Conservation (phyloP, 2,329 filamentous ascomycete genomes). For the Aplosporella prunicola region DNA sequence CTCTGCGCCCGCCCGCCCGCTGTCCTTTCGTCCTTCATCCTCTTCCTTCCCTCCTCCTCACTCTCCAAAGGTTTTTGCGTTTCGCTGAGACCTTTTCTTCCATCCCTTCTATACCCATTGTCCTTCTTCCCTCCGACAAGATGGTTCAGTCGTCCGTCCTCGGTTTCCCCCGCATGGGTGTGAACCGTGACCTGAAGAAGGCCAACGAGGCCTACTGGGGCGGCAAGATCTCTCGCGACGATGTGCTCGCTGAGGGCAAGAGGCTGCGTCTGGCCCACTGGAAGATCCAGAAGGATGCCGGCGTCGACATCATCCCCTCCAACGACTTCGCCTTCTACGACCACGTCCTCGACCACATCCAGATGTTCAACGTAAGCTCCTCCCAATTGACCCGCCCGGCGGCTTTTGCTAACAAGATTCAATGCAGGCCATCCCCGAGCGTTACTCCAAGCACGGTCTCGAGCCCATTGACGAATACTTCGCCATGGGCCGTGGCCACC, state of each 20-base stretch:
- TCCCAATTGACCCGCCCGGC: background rate
- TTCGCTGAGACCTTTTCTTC: conserved; percentile 1
- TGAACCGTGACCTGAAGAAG: conserved; percentile 99
- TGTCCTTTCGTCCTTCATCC: conserved; percentile 4
- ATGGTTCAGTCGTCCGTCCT: conserved; percentile 63
- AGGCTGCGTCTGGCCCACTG: conserved; percentile 92
- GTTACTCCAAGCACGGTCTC: conserved; percentile 85
- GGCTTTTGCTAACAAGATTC: conserved; percentile 17
- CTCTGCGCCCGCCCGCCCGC: conserved; percentile 4
- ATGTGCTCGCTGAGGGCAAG: conserved; percentile 92
- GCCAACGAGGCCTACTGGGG: conserved; percentile 97
- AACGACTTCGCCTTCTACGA: conserved; percentile 99
- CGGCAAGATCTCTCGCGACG: conserved; percentile 84
- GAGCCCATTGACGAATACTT: conserved; percentile 94
- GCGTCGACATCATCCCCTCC: conserved; percentile 95
- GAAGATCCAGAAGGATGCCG: conserved; percentile 99
- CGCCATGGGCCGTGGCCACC: conserved; percentile 97
- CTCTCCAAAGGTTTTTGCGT: conserved; percentile 3
- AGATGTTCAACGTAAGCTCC: conserved; percentile 78
- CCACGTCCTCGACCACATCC: conserved; percentile 94
- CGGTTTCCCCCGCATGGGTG: conserved; percentile 98
- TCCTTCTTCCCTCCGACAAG: conserved; percentile 6
- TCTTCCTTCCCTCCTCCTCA: conserved; percentile 1
- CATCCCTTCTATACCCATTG: background rate
- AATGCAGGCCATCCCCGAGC: conserved; percentile 74